Percentiles rank a stretch among this genome's conserved stretches.
Evolutionary conservation across 2,329 filamentous ascomycete genomes (phyloP).

Genomic region (Westerdykella aurantiaca): DNA sequence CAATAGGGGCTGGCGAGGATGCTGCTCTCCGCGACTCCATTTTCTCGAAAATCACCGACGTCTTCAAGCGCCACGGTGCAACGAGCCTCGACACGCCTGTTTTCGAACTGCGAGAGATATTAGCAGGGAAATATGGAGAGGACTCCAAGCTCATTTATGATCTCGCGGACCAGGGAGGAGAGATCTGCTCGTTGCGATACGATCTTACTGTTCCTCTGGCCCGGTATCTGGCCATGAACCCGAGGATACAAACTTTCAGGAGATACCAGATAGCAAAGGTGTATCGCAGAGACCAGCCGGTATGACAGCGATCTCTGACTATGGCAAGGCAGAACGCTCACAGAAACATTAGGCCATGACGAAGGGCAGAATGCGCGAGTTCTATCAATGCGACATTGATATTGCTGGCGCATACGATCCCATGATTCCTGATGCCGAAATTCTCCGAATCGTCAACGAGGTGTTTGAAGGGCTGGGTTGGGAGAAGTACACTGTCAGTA

Average conservation of each 20-base stretch:
- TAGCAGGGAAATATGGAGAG: slow-evolving; percentile 86
- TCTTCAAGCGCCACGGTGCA: slow-evolving; percentile 37
- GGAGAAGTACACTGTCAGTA: slow-evolving; percentile 56
- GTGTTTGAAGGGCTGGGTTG: slow-evolving; percentile 77
- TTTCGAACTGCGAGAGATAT: slow-evolving; percentile 81
- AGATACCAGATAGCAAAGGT: slow-evolving; percentile 95
- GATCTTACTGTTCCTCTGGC: slow-evolving; percentile 88
- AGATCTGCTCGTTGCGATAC: slow-evolving; percentile 78
- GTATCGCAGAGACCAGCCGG: slow-evolving; percentile 70
- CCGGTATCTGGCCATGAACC: slow-evolving; percentile 89
- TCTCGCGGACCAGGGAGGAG: slow-evolving; percentile 79
- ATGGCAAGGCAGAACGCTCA: no score
- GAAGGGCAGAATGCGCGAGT: slow-evolving; percentile 90
- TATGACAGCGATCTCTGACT: slow-evolving; percentile 37
- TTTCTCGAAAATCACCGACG: slow-evolving; percentile 30
- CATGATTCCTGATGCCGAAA: slow-evolving; percentile 90
- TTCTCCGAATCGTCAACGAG: slow-evolving; percentile 76
- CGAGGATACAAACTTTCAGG: slow-evolving; percentile 75
- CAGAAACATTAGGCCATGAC: slow-evolving; percentile 50
- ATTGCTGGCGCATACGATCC: slow-evolving; percentile 82
- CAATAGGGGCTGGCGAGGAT: slow-evolving; percentile 38
- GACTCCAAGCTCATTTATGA: slow-evolving; percentile 91
- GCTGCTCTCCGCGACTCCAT: slow-evolving; percentile 33
- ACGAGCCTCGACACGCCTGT: slow-evolving; percentile 50
- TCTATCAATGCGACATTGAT: slow-evolving; percentile 97